Conservation (phyloP, 345 rosid species). For the Erysimum cheiranthoides region DNA sequence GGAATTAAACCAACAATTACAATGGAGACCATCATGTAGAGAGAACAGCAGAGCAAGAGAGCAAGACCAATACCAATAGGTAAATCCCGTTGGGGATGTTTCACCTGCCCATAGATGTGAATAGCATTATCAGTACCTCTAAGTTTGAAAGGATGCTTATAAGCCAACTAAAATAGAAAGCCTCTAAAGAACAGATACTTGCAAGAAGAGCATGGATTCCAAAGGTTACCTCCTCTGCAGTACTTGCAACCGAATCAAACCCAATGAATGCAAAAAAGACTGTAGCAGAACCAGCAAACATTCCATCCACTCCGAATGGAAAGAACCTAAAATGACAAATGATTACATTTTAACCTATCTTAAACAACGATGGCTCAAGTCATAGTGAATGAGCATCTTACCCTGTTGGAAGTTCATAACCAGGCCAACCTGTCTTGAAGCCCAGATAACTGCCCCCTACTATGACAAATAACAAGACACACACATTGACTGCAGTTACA, state of each 20-base stretch:
- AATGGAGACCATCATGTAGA: conserved; percentile 92
- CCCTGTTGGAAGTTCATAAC: conserved; percentile 94
- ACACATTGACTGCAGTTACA: conserved; percentile 78
- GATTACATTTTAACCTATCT: conserved; percentile 9
- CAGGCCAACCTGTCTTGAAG: conserved; percentile 90
- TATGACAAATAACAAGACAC: conserved; percentile 84
- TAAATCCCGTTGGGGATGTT: conserved; percentile 96
- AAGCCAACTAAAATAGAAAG: neutral
- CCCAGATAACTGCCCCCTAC: conserved; percentile 88
- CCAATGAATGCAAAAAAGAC: conserved; percentile 97
- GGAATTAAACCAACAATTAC: conserved; percentile 96
- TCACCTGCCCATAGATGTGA: conserved; percentile 63
- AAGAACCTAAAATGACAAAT: conserved; percentile 59
- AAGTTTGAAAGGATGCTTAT: conserved; percentile 2
- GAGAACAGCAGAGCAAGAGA: conserved; percentile 78
- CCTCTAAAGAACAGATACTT: conserved; percentile 19
- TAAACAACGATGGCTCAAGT: conserved; percentile 6
- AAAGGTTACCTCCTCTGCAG: conserved; percentile 88
- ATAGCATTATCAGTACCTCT: conserved; percentile 14
- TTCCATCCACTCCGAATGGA: conserved; percentile 92
- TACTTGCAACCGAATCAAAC: conserved; percentile 97
- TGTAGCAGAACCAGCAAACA: conserved; percentile 98
- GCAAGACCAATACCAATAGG: conserved; percentile 93
- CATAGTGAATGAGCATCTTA: conserved; percentile 43
- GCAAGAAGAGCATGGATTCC: neutral